phyloP scores from a whole-genome alignment of 2,329 filamentous ascomycete species.

The Geosmithia flava region DNA sequence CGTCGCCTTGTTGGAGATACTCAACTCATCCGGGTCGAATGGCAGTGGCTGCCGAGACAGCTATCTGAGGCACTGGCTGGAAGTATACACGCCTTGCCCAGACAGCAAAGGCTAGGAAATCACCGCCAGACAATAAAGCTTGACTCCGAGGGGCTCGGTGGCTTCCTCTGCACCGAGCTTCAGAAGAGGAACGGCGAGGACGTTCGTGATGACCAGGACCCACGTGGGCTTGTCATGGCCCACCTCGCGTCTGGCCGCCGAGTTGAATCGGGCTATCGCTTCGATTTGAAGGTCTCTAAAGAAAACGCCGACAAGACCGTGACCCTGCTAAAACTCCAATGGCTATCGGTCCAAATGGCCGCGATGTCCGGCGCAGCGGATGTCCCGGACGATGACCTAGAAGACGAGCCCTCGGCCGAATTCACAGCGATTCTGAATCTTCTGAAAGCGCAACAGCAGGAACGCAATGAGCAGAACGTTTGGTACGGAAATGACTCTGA shows the following conservation, averaged over 20 bases:
- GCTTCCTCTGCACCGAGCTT: neutral
- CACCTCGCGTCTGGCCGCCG: neutral
- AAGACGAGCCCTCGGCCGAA: no score
- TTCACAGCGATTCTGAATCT: no score
- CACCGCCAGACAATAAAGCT: neutral
- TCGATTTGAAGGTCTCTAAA: neutral
- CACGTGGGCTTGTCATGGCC: neutral
- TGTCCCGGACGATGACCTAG: neutral
- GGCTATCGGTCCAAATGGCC: neutral
- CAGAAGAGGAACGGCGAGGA: slow-evolving; percentile 5
- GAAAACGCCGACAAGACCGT: slow-evolving; percentile 2
- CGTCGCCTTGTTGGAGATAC: neutral
- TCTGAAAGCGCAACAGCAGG: no score
- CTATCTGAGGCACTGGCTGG: neutral
- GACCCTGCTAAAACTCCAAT: neutral
- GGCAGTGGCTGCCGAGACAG: neutral
- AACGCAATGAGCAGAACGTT: no score
- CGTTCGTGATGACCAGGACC: slow-evolving; percentile 3
- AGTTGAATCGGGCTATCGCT: neutral
- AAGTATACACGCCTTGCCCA: neutral
- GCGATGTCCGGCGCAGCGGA: neutral
- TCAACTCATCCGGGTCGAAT: neutral
- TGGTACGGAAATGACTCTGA: no score
- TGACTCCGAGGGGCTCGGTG: neutral
- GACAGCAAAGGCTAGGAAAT: neutral